Evolutionary conservation across 2,329 filamentous ascomycete genomes (phyloP), one percentile per base, ranked within the genome.

Genomic region (Penicillium sumatraense): DNA sequence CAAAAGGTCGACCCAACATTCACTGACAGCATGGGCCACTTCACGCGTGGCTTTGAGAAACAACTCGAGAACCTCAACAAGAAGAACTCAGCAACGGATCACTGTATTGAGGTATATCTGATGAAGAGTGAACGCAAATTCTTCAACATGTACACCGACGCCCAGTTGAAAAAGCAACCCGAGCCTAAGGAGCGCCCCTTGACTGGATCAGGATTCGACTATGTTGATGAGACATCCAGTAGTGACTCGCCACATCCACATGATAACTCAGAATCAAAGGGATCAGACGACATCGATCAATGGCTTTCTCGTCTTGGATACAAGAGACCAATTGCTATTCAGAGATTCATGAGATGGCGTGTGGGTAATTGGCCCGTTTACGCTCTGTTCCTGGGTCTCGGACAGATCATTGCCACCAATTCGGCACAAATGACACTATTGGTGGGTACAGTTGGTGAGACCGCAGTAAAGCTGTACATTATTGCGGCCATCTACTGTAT

Each of bases 1-100:
- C 86, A 89, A 66, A 85, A 87, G 53, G 83, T 89, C 0, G 85
- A 86, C 61, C 86, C 86, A 2, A 86, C 85, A 73, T 89, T 89
- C 73, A 87, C 83, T 5, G 86, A 89, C 66, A 81, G 81, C 44
- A 84, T 79, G 27, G 86, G 85, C 29, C 78, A 86, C 58, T 89
- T 85, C 68, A 85, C 83, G 59, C 77, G 77, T 55, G 78, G 74
- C 1, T 88, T 87, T 58, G 81, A 84, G 53, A 79, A 81, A 67
- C 82, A 79, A 64, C 78, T 88, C 1, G 80, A 83, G 27, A 69
- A 72, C 2, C 74, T 89, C 16, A 81, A 75, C 42, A 84, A 81
- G 9, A 78, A 80, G 57, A 86, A 82, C 57, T 87, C 85, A 0
- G 80, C 83, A 56, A 79, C 74, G 1, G 75, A 82, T 26, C 74